Conservation (phyloP, 345 rosid species). For the Aurinia saxatilis region DNA sequence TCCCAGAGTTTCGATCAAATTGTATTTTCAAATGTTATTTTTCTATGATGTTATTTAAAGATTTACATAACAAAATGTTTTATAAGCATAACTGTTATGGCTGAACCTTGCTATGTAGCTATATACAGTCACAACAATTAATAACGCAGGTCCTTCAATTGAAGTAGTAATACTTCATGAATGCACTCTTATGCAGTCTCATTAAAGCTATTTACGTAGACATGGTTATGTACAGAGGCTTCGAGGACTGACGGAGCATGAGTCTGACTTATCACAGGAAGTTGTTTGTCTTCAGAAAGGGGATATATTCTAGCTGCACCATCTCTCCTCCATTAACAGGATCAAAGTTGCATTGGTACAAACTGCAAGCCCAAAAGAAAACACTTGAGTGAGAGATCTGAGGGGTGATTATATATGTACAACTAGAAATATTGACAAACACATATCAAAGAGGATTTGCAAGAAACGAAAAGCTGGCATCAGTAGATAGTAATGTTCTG, state of each 20-base stretch:
- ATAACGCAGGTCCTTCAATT: neutral
- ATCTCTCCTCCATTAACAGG: constrained; percentile 88
- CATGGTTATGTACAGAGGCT: constrained; percentile 18
- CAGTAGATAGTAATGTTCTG: too few relatives aligned
- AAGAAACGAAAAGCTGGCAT: too few relatives aligned
- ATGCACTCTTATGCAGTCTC: constrained; percentile 11
- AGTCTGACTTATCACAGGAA: neutral
- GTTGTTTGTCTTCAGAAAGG: constrained; percentile 51
- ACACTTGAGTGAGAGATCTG: neutral
- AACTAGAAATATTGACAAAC: neutral
- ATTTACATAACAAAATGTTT: too few relatives aligned
- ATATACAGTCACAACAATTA: neutral
- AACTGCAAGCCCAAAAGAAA: constrained; percentile 41
- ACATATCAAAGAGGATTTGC: too few relatives aligned
- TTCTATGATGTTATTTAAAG: neutral
- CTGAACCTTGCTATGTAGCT: neutral
- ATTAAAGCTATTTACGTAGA: constrained; percentile 2
- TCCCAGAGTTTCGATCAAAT: neutral
- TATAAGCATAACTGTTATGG: neutral
- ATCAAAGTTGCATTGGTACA: constrained; percentile 82
- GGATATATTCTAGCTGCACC: constrained; percentile 63
- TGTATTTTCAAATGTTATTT: too few relatives aligned
- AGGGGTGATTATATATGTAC: neutral
- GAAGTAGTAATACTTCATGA: constrained; percentile 1
- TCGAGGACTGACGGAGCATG: neutral